phyloP scores from a whole-genome alignment of 1,284 basidiomycete species.

The Trichosporon sp. region DNA sequence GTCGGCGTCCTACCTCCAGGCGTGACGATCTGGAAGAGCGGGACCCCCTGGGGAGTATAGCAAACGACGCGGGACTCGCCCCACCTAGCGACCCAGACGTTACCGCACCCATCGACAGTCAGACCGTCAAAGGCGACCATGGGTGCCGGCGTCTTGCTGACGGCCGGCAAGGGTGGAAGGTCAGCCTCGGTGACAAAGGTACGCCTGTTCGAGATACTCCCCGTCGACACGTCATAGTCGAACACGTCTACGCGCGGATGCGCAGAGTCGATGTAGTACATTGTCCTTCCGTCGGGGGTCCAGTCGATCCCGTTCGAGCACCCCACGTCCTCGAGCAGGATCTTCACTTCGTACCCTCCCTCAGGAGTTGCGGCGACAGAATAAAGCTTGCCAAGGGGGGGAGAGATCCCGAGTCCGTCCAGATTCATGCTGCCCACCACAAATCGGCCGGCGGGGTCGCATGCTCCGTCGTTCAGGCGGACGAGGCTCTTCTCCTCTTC shows the following conservation, averaged over 20 bases:
- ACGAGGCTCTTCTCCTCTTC: conserved; percentile 25
- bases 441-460: conserved; percentile 50
- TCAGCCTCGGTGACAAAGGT: conserved; percentile 33
- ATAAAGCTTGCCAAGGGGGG: conserved; percentile 43
- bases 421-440: conserved; percentile 46
- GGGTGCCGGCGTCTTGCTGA: conserved; percentile 27
- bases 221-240: conserved; percentile 47
- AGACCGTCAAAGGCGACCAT: conserved; percentile 53
- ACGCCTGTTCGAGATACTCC: conserved; percentile 38
- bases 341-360: conserved; percentile 21
- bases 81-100: conserved; percentile 55
- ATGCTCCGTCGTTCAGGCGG: conserved; percentile 56
- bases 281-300: conserved; percentile 40
- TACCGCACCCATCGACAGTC: conserved; percentile 50
- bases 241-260: conserved; percentile 40
- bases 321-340: conserved; percentile 43
- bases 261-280: conserved; percentile 55
- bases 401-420: conserved; percentile 31
- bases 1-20: conserved; percentile 44
- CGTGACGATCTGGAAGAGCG: conserved; percentile 41
- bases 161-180: background rate
- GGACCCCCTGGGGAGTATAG: conserved; percentile 44
- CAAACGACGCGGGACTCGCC: conserved; percentile 49
- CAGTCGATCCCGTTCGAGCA: conserved; percentile 55
- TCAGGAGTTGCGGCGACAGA: conserved; percentile 27